Evolutionary conservation across 73 alveolate species (phyloP).

Genomic region (Paramecium caudatum): DNA sequence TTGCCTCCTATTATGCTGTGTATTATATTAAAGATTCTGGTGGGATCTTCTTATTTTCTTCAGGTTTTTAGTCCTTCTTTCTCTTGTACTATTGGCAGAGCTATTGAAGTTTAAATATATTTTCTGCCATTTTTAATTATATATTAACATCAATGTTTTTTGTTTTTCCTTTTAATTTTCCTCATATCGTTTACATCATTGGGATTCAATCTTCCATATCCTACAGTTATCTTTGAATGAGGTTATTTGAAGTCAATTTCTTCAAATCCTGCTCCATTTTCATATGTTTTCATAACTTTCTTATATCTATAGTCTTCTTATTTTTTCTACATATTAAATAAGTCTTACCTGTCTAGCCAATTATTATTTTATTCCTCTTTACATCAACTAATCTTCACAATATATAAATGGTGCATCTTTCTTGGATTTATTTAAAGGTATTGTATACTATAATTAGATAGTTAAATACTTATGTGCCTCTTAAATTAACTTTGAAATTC

Average conservation of each 20-base stretch:
- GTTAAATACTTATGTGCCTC: slow-evolving; percentile 30
- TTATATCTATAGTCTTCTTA: slow-evolving; percentile 62
- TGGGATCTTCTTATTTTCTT: slow-evolving; percentile 4
- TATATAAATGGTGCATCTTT: slow-evolving; percentile 47
- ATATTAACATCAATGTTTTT: slow-evolving; percentile 16
- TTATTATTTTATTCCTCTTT: slow-evolving; percentile 33
- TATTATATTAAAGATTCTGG: slow-evolving; percentile 45
- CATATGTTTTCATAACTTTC: slow-evolving; percentile 69
- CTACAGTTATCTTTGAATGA: slow-evolving; percentile 47
- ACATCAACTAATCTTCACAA: slow-evolving; percentile 41
- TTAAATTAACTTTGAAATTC: slow-evolving; percentile 56
- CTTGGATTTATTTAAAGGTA: not conserved
- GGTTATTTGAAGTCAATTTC: slow-evolving; percentile 68
- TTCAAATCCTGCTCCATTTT: slow-evolving; percentile 73
- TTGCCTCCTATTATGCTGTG: not conserved
- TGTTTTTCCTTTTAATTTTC: slow-evolving; percentile 65
- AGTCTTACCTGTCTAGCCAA: slow-evolving; percentile 4
- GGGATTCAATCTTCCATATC: slow-evolving; percentile 70
- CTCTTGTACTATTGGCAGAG: no score
- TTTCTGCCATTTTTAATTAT: not conserved
- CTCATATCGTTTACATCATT: slow-evolving; percentile 75
- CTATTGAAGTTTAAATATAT: no score
- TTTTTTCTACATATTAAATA: slow-evolving; percentile 16
- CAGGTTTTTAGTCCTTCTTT: not conserved
- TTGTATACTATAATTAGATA: not conserved